Base-by-base conservation (phyloP, 2,329 filamentous ascomycete species). In the Colletotrichum cuscutae region DNA sequence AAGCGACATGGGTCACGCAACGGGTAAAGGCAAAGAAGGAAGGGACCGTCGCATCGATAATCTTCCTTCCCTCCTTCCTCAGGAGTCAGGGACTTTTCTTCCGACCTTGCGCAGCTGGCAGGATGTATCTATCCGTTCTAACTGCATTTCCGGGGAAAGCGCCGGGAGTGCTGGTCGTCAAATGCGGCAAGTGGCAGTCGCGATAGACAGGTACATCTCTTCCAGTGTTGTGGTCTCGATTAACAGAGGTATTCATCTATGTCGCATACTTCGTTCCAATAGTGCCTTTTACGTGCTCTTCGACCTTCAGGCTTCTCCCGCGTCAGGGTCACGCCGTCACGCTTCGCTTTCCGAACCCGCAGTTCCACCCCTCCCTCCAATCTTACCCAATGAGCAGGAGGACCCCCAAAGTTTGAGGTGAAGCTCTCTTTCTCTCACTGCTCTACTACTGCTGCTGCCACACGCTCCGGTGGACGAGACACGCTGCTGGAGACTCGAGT, bases 341-440 rank as follows among this genome's bases (percentile, higher is more conserved):
- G 37, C 52, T 63, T 68, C 37, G 35, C 49, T 24, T 42, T 60
- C 46, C 64, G 65, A 68, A 19, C 30, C 65, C 70, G 59, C 70
- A 54, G 67, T 56, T 15, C 37, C 60, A 52, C 52, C 58, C 53
- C 46, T 24, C 37, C 64, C 56, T 60, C 53, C 26, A 70, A 72
- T 70, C 56, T 70, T 65, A 72, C 42, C 65, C 65, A 72, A 72
- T 72, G 58, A 69, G 26, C 60, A 37, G 66, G 69, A 66, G 70
- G 70, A 72, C 65, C n/a, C 57, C 69, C 69, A 71, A 58, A 22
- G 59, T 62, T n/a, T 24, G 37, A 30, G 24, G n/a, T 24, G 37
- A 30, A 42, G n/a, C 37, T 46, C 37, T 49, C 15, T 61, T 35
- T 35, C 11, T 35, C 28, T 63, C 3, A 6, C 26, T 52, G 24